Percentiles rank a stretch among this genome's conserved stretches.
phyloP scores from a whole-genome alignment of 2,329 filamentous ascomycete genomes.

The Monilinia polystroma region DNA sequence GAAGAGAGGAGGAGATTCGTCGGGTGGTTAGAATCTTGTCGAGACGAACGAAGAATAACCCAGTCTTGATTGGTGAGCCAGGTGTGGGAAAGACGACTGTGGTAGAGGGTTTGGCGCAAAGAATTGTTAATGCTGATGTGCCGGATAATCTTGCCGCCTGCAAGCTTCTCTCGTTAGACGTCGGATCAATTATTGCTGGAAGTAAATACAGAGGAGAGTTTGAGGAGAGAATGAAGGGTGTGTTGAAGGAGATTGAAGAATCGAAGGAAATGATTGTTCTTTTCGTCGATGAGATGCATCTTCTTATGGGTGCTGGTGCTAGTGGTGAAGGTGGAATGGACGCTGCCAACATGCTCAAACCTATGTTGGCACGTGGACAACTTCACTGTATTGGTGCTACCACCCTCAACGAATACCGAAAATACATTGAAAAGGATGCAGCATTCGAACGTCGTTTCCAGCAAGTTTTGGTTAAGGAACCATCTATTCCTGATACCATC shows the following conservation, averaged over 20 bases:
- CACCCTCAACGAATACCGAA: conserved; percentile 91
- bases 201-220: conserved; percentile 99
- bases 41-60: conserved; percentile 96
- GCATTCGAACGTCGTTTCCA: conserved; percentile 99
- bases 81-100: conserved; percentile 99
- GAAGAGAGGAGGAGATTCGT: conserved; percentile 91
- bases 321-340: conserved; percentile 98
- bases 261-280: conserved; percentile 96
- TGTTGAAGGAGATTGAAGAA: conserved; percentile 92
- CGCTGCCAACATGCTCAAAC: conserved; percentile 94
- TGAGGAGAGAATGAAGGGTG: conserved; percentile 98
- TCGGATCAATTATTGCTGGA: conserved; percentile 90
- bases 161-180: conserved; percentile 90
- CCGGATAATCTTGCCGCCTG: conserved; percentile 93
- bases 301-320: conserved; percentile 95
- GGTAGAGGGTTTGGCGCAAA: conserved; percentile 90
- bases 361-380: conserved; percentile 95
- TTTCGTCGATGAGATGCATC: conserved; percentile 97
- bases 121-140: conserved; percentile 95
- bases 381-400: conserved; percentile 98
- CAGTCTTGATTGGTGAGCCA: conserved; percentile 94
- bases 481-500: conserved; percentile 81
- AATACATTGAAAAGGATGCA: conserved; percentile 98
- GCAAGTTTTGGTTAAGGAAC: conserved; percentile 96
- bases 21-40: conserved; percentile 89